These are phyloP conservation scores for Kwoniella dendrophila DNA, from an alignment of 768 basidiomycete species.

Conservation along the genomic window DNA sequence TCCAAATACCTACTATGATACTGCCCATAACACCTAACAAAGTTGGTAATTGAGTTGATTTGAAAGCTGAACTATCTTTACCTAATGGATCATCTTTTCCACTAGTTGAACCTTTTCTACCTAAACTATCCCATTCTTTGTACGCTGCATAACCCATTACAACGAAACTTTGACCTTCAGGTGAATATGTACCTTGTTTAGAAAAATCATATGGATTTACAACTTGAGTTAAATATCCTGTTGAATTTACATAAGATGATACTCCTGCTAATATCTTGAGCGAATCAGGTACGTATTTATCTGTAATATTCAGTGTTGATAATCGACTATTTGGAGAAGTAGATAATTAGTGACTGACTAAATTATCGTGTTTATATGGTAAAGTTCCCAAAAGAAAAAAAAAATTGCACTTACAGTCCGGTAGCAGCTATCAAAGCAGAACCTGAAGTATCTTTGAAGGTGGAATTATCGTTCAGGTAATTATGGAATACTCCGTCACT, in stretches of 20 bases:
- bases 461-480: conserved; percentile 54
- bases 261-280: conserved; percentile 55
- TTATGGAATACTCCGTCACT: conserved; percentile 56
- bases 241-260: conserved; percentile 53
- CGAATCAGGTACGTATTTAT: conserved; percentile 52
- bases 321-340: conserved; percentile 45
- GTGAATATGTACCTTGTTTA: conserved; percentile 49
- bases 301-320: conserved; percentile 52
- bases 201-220: conserved; percentile 57
- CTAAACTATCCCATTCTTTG: conserved; percentile 42
- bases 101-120: conserved; percentile 21
- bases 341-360: neutral
- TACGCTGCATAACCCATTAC: conserved; percentile 52
- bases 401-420: conserved; percentile 34
- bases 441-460: conserved; percentile 57
- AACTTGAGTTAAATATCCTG: conserved; percentile 57
- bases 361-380: conserved; percentile 36
- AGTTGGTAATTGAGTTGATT: neutral
- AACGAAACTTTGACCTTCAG: conserved; percentile 54
- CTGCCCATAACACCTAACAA: conserved; percentile 1
- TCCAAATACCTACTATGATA: neutral
- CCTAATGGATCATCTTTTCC: conserved; percentile 28
- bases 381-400: too few relatives aligned
- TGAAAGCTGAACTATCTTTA: conserved; percentile 21
- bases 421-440: conserved; percentile 53